These are phyloP conservation scores for Candida ponderosae DNA, from an alignment of 805 yeast species.

Conservation along the genomic window DNA sequence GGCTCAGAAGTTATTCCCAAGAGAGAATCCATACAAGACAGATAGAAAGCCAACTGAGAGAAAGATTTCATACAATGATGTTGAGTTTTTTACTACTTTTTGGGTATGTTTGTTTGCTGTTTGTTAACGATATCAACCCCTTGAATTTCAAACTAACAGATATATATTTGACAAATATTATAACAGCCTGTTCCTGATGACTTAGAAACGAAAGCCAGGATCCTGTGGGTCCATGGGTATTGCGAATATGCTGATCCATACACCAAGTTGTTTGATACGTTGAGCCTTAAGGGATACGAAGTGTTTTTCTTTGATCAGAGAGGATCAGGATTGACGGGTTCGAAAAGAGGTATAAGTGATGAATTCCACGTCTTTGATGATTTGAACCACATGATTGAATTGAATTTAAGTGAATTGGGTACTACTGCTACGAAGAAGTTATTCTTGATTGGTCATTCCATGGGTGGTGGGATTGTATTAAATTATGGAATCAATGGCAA, in stretches of 20 bases:
- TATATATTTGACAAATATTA: background rate
- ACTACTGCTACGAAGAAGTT: conserved; percentile 26
- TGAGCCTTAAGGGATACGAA: conserved; percentile 51
- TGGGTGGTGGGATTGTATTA: conserved; percentile 73
- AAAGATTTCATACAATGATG: conserved; percentile 28
- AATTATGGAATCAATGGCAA: conserved; percentile 56
- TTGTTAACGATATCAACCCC: background rate
- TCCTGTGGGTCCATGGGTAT: conserved; percentile 66
- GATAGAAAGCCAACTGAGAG: conserved; percentile 23
- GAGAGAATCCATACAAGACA: conserved; percentile 25
- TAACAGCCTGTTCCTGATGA: conserved; percentile 26
- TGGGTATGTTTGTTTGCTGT: conserved; percentile 8
- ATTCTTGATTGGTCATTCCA: conserved; percentile 60
- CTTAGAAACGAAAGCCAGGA: conserved; percentile 37
- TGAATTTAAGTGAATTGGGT: conserved; percentile 29
- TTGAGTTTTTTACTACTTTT: conserved; percentile 30
- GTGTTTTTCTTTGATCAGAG: conserved; percentile 65
- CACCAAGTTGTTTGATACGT: conserved; percentile 42
- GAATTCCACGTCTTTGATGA: conserved; percentile 52
- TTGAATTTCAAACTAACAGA: background rate
- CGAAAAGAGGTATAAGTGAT: conserved; percentile 45
- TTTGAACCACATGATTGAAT: conserved; percentile 47
- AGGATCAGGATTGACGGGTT: conserved; percentile 65
- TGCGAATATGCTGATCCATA: conserved; percentile 48
- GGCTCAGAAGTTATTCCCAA: too few relatives aligned